Evolutionary conservation across 1,284 basidiomycete species (phyloP).

Genomic region (Irpex sp.): DNA sequence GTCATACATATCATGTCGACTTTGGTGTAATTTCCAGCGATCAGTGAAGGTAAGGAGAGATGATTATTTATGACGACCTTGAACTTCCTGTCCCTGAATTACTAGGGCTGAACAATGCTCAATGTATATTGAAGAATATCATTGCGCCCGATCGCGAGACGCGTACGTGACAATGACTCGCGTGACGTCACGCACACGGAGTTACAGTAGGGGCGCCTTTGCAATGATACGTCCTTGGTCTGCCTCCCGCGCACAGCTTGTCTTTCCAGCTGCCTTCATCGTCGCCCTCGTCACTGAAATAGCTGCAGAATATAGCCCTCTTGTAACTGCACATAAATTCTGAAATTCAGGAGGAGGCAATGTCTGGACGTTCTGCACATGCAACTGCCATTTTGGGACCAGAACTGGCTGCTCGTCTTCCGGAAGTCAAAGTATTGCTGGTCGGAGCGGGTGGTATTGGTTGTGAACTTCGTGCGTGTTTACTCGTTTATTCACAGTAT

Average conservation of each 20-base stretch:
- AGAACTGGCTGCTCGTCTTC: conserved; percentile 57
- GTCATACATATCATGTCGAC: not conserved
- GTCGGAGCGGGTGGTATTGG: conserved; percentile 98
- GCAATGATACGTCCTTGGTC: not conserved
- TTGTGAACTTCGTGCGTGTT: conserved; percentile 79
- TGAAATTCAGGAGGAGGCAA: not conserved
- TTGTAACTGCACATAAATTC: no score
- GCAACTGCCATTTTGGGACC: conserved; percentile 73
- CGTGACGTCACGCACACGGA: not conserved
- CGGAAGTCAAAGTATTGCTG: conserved; percentile 76
- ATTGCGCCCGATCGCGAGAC: not conserved
- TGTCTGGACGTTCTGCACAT: conserved; percentile 32
- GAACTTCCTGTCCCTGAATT: no score
- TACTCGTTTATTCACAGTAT: not conserved
- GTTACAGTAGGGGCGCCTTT: not conserved
- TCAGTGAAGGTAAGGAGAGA: no score
- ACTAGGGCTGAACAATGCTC: no score
- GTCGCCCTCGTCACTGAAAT: not conserved
- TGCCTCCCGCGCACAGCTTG: no score
- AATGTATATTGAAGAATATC: no score
- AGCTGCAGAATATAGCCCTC: no score
- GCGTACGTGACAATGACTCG: conserved; percentile 1
- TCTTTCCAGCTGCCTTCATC: not conserved
- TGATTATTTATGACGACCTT: no score
- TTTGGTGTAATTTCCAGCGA: no score